Percentiles rank a stretch among this genome's conserved stretches.
Evolutionary conservation across 73 alveolate genomes (phyloP).

Genomic region (Blepharisma japonicum): DNA sequence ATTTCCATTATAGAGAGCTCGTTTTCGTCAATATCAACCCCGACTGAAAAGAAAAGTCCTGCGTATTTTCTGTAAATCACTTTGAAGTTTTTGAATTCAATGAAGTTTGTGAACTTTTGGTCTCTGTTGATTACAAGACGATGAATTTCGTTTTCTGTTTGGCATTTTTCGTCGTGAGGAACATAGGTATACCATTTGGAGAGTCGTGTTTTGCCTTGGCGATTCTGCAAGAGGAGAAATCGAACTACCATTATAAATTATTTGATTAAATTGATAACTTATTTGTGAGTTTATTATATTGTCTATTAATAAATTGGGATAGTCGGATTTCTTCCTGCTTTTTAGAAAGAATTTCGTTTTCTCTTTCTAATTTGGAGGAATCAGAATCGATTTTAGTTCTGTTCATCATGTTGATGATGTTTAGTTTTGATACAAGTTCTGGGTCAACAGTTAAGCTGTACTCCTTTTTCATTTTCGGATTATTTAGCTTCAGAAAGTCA

Average conservation of each 20-base stretch:
- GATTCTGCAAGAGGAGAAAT: conserved; percentile 91
- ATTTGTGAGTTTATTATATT: no score
- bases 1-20: conserved; percentile 94
- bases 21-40: conserved; percentile 96
- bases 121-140: conserved; percentile 87
- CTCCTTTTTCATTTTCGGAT: no score
- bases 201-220: conserved; percentile 95
- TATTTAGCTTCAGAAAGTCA: no score
- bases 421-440: no score
- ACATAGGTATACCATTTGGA: conserved; percentile 89
- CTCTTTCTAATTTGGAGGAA: no score
- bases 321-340: no score
- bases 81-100: conserved; percentile 87
- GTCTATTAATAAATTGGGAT: no score
- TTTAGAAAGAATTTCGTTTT: no score
- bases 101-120: conserved; percentile 89
- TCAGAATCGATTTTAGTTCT: no score
- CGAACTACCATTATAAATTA: conserved; percentile 58
- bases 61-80: conserved; percentile 96
- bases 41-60: conserved; percentile 92
- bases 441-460: no score
- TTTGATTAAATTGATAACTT: no score
- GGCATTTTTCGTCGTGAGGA: conserved; percentile 66
- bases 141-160: conserved; percentile 77
- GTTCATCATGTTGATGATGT: no score